Evolutionary conservation across 352 stramenopile genomes (phyloP).

Genomic region (Phytophthora aleatoria): DNA sequence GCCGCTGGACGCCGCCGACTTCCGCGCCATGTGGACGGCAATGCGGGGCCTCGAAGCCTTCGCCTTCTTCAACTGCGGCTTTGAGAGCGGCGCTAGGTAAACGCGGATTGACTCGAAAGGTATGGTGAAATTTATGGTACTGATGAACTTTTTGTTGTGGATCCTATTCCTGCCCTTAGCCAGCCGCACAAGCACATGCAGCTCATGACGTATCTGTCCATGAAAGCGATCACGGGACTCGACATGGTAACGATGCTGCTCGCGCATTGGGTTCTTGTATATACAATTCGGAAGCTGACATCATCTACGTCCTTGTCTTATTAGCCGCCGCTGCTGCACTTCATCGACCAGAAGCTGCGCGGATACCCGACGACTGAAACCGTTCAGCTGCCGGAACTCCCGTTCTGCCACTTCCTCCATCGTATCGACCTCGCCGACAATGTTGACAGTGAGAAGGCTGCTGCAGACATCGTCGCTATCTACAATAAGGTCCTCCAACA

Average conservation of each 20-base stretch:
- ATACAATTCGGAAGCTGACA: conserved; percentile 7
- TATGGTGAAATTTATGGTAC: not conserved
- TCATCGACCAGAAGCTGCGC: conserved; percentile 62
- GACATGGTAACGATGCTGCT: conserved; percentile 46
- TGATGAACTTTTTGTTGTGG: conserved; percentile 15
- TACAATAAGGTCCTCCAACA: conserved; percentile 55
- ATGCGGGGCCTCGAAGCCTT: conserved; percentile 77
- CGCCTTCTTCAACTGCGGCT: conserved; percentile 87
- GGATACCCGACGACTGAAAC: conserved; percentile 40
- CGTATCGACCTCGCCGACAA: conserved; percentile 49
- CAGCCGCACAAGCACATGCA: conserved; percentile 91
- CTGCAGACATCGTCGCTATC: conserved; percentile 43
- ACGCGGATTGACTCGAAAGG: not conserved
- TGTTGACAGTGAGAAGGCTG: conserved; percentile 46
- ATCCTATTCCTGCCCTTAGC: conserved; percentile 28
- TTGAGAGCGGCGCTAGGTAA: conserved; percentile 79
- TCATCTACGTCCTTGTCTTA: not conserved
- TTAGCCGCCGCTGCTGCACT: conserved; percentile 76
- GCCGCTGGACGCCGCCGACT: conserved; percentile 51
- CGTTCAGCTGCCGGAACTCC: conserved; percentile 65
- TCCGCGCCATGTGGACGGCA: conserved; percentile 74
- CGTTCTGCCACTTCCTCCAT: conserved; percentile 78
- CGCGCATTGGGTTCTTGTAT: not conserved
- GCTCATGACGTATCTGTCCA: conserved; percentile 81
- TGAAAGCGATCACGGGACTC: conserved; percentile 60